A percentile compares a stretch with the other conserved stretches of the same genome.
Conservation (phyloP, 208 protist species). For the Wallacemonas rigidus region DNA sequence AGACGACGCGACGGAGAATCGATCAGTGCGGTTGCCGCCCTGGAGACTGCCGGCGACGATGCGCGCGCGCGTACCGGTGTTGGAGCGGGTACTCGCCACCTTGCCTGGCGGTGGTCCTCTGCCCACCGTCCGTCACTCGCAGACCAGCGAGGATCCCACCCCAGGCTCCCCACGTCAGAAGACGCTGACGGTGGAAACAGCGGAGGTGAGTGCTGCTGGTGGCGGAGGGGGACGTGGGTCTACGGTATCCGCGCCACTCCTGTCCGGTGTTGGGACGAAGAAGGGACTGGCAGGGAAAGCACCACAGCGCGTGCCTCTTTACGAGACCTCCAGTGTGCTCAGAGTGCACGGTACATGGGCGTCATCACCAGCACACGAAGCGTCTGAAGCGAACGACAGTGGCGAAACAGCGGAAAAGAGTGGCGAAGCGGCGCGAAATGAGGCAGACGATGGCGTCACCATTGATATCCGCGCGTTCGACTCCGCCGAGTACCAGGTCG, state of each 20-base stretch:
- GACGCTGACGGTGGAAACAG: neutral
- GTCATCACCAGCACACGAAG: no score
- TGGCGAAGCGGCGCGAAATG: neutral
- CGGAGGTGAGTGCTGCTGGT: neutral
- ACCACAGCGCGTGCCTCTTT: constrained; percentile 25
- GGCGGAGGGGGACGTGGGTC: no score
- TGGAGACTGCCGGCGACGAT: neutral
- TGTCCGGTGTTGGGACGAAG: constrained; percentile 12
- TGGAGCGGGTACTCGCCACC: constrained; percentile 15
- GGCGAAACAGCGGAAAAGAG: neutral
- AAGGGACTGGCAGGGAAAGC: constrained; percentile 24
- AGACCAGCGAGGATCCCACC: neutral
- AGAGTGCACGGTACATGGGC: constrained; percentile 40
- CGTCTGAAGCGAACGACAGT: no score
- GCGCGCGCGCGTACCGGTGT: neutral
- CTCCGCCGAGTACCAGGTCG: constrained; percentile 11
- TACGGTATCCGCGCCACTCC: neutral
- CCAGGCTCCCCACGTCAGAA: no score
- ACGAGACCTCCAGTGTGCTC: constrained; percentile 34
- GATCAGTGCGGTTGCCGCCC: neutral
- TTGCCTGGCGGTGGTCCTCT: constrained; percentile 1
- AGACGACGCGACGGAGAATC: no score
- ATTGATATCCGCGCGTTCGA: constrained; percentile 3
- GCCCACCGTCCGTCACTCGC: neutral
- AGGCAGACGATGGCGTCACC: neutral